Conservation (phyloP, 257 asterid genomes). For the Solanum neorickii region DNA sequence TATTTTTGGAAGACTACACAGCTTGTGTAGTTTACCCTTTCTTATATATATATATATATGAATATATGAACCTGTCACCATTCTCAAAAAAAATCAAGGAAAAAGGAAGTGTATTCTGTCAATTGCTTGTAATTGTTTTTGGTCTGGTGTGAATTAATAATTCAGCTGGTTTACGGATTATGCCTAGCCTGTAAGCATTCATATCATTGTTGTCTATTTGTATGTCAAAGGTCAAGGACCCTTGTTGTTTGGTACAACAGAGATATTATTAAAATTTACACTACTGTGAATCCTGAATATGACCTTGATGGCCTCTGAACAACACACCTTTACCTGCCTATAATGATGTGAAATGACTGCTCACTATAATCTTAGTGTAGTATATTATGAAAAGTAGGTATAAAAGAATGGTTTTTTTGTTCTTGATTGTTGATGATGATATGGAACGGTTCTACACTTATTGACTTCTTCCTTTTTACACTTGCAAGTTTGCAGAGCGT, state of each 20-base stretch:
- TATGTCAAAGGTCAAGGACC: background rate
- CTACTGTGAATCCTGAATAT: background rate
- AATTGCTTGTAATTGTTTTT: background rate
- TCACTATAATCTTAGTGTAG: background rate
- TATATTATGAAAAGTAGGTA: background rate
- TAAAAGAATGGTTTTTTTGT: background rate
- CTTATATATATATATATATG: background rate
- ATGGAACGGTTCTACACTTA: background rate
- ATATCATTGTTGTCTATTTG: background rate
- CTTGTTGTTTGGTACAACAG: background rate
- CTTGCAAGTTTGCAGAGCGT: background rate
- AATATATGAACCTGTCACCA: background rate
- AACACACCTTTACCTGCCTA: background rate
- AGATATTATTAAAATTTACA: background rate
- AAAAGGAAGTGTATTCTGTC: background rate
- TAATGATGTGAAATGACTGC: background rate
- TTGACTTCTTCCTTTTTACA: background rate
- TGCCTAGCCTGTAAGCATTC: background rate
- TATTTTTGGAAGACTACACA: background rate
- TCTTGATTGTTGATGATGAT: background rate
- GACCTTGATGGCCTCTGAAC: background rate
- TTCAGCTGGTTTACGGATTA: background rate
- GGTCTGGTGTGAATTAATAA: background rate
- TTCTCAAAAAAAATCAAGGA: background rate
- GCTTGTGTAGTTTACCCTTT: background rate